Evolutionary conservation across 1,284 basidiomycete species (phyloP).

Genomic region (Leccinum subspadiceum): DNA sequence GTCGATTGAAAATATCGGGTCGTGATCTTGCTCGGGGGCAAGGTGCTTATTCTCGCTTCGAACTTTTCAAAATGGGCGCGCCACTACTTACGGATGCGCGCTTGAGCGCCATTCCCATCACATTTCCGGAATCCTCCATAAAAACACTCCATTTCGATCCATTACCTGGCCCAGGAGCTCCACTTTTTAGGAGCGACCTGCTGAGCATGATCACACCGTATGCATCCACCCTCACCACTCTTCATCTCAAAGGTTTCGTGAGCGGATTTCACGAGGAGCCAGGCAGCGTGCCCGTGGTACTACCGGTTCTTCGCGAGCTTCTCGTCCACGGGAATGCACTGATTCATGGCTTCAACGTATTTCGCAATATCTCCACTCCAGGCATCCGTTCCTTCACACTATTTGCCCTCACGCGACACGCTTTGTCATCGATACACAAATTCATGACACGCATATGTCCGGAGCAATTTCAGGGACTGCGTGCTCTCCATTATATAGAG

Average conservation of each 20-base stretch:
- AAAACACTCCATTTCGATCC: constrained; percentile 32
- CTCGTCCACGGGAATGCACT: constrained; percentile 33
- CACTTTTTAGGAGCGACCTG: constrained; percentile 28
- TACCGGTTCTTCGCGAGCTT: constrained; percentile 30
- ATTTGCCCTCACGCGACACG: constrained; percentile 27
- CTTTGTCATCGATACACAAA: constrained; percentile 36
- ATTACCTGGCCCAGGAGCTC: constrained; percentile 26
- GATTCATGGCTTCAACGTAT: constrained; percentile 34
- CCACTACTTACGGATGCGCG: constrained; percentile 30
- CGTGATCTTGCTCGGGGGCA: constrained; percentile 25
- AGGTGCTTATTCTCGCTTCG: constrained; percentile 28
- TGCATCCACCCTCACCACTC: constrained; percentile 29
- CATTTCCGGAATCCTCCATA: constrained; percentile 28
- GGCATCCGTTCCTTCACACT: constrained; percentile 27
- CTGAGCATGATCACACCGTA: constrained; percentile 32
- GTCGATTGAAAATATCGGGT: constrained; percentile 32
- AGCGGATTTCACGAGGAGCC: constrained; percentile 35
- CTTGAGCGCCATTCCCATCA: constrained; percentile 33
- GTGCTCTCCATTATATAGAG: constrained; percentile 35
- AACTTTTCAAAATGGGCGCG: constrained; percentile 30
- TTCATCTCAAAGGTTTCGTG: constrained; percentile 34
- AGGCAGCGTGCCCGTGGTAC: constrained; percentile 32
- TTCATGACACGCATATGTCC: constrained; percentile 36
- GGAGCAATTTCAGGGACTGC: constrained; percentile 32
- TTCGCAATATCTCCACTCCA: constrained; percentile 36